Evolutionary conservation across 2,329 filamentous ascomycete species (phyloP), one percentile per base, ranked within the genome.

Genomic region (Ceratocystis ficicola): DNA sequence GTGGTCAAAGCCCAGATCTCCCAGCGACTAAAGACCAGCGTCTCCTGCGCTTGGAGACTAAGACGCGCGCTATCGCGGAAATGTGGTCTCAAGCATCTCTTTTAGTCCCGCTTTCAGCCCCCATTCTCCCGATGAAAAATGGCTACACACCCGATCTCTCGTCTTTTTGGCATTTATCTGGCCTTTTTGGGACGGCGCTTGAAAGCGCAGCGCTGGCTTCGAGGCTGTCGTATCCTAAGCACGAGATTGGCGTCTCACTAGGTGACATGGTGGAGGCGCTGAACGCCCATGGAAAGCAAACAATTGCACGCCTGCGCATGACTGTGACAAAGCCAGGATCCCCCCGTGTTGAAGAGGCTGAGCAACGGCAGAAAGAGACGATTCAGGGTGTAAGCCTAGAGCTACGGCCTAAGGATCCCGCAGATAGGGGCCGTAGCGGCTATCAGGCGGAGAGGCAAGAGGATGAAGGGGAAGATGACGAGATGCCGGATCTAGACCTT

Each of bases 161-260:
- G 6, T 94, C 89, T 0, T 77, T 80, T 66, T 99, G 94, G 94
- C 86, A 95, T 71, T 83, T 83, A 2, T 87, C 90, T 12, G 92
- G 88, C 1, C 76, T 96, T 15, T 81, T 95, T 68, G 83, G 85
- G 15, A 80, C 88, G 0, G 89, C 88, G 1, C 73, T 96, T 12
- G 94, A 97, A 74, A 90, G 85, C 28, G 83, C 87, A 44, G 89
- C 87, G 0, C 76, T 97, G 15, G 88, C 89, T 5, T 86, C 89
- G 0, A 83, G 93, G 2, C 76, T 96, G 36, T 81, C 80, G 36
- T 74, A 79, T 10, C 74, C 74, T 3, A 73, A 70, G 69, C 78
- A 73, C 70, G 76, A 66, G 3, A 69, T 70, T 28, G 69, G 76
- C 68, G 79, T 72, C 28, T 84, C 80, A 1, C 76, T 94, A 59